Evolutionary conservation across 2,329 filamentous ascomycete species (phyloP).

Genomic region (Neonectria punicea): DNA sequence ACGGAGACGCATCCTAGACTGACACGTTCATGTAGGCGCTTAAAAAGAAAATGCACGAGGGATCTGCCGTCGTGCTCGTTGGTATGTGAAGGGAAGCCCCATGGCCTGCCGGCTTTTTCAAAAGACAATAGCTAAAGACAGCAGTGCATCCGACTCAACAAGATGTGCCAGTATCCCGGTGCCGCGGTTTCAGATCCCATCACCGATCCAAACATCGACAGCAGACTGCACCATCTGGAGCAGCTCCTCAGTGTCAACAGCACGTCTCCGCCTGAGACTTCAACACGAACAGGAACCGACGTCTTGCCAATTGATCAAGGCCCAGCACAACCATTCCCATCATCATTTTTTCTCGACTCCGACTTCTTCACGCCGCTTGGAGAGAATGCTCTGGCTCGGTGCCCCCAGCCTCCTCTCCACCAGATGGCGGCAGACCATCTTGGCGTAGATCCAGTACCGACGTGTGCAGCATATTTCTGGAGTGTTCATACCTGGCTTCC

Average conservation of each 20-base stretch:
- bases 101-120: too few relatives aligned
- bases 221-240: background rate
- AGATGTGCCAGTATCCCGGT: conserved; percentile 13
- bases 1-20: background rate
- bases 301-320: background rate
- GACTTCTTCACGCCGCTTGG: conserved; percentile 19
- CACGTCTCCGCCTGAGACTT: background rate
- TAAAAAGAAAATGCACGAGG: conserved; percentile 33
- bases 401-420: background rate
- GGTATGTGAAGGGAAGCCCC: conserved; percentile 1
- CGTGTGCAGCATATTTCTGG: conserved; percentile 22
- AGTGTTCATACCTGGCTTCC: conserved; percentile 30
- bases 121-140: too few relatives aligned
- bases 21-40: conserved; percentile 16
- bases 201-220: background rate
- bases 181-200: background rate
- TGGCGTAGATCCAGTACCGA: background rate
- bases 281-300: too few relatives aligned
- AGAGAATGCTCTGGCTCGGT: conserved; percentile 4
- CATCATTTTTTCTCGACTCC: conserved; percentile 29
- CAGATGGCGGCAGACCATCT: conserved; percentile 5
- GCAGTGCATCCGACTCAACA: conserved; percentile 17
- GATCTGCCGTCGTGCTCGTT: conserved; percentile 32
- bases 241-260: background rate
- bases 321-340: conserved; percentile 10